phyloP scores from a whole-genome alignment of 331 rosid genomes.

The Quercus lobata region DNA sequence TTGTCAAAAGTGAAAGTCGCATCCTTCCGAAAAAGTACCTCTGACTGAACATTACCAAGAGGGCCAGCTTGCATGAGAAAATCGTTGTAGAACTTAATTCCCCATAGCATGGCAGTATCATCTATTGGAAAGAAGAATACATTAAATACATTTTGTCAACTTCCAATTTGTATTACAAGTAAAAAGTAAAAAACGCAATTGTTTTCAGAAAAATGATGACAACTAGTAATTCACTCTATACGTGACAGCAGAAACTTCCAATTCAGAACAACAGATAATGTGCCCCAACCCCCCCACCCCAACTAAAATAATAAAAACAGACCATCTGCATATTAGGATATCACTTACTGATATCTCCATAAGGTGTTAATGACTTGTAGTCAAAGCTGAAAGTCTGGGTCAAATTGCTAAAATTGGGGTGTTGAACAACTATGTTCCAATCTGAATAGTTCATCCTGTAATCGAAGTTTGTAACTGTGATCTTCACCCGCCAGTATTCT shows the following conservation, averaged over 20 bases:
- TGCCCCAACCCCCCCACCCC: background rate
- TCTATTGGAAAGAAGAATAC: constrained; percentile 52
- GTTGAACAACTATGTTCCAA: constrained; percentile 90
- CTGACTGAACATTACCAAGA: constrained; percentile 82
- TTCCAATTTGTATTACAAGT: background rate
- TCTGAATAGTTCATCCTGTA: constrained; percentile 68
- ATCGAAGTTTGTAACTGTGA: constrained; percentile 82
- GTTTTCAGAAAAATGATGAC: background rate
- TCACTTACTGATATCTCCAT: constrained; percentile 63
- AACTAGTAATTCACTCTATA: background rate
- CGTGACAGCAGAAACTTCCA: constrained; percentile 7
- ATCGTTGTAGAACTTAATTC: constrained; percentile 82
- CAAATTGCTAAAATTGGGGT: constrained; percentile 81
- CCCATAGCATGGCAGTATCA: constrained; percentile 93
- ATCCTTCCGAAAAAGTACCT: constrained; percentile 70
- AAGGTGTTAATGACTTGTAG: constrained; percentile 64
- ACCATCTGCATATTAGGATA: background rate
- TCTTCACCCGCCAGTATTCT: constrained; percentile 87
- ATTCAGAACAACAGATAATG: background rate
- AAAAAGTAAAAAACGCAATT: background rate
- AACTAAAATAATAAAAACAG: constrained; percentile 6
- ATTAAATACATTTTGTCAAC: constrained; percentile 1
- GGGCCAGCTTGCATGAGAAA: constrained; percentile 78
- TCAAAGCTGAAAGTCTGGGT: constrained; percentile 84
- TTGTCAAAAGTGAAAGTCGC: constrained; percentile 72